Evolutionary conservation across 129 eudicot genomes (phyloP), one percentile per base, ranked within the genome.

Genomic region (Tagetes patula): DNA sequence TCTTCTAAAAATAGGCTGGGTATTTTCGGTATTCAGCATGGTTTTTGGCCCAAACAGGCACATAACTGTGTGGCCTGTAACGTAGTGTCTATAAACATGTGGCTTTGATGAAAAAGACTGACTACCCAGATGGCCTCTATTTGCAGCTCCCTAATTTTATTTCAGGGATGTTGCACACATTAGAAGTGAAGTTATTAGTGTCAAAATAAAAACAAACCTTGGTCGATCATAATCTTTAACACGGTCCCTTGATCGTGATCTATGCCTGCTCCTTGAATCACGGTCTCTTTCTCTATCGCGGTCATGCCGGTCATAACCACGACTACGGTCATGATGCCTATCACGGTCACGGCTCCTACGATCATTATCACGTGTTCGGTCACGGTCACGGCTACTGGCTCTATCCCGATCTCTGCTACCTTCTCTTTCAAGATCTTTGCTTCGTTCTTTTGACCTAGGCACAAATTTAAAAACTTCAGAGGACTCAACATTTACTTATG

Each of bases 321-420:
- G 84, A 69, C 85, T 84, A 27, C 96, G 85, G 52, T 87, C 91
- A 58, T 47, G 42, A 67, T 87, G 61, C 83, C 98, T 86, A 67
- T 94, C 96, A 82, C 86, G 97, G 40, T 90, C 98, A 68, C 89
- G 85, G 80, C 92, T 87, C 82, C 87, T 82, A 11, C 87, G 92
- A 68, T 89, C 98, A 77, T 66, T 73, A 69, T 86, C 96, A 77
- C 87, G 79, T 30, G 69, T 78, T 30, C 73, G 79, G 14, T 65
- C 80, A 13, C 83, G 82, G 39, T 92, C 98, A 60, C 87, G 90
- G 80, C 90, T 84, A 70, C 69, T 80, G 33, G 89, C 87, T 34
- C 86, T 84, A 70, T 86, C 97, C 7, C 79, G 77, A 31, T 92
- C 97, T 75, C 78, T 73, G 78, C 96, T 89, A 45, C 93, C 73